A percentile compares a stretch with the other conserved stretches of the same genome.
phyloP scores from a whole-genome alignment of 345 rosid genomes.

The Citrus inodora region DNA sequence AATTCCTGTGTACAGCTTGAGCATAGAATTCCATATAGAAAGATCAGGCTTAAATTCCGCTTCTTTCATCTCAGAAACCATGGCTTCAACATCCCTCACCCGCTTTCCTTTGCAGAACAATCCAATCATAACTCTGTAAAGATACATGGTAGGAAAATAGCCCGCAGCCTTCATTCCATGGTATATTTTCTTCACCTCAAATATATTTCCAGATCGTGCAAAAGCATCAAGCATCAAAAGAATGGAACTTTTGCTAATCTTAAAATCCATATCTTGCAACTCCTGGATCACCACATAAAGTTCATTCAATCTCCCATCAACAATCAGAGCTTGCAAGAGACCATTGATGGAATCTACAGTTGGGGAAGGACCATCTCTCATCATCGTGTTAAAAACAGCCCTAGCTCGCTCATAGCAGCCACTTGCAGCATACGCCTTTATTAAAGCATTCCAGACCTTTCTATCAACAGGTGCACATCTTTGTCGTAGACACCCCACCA shows the following conservation, averaged over 20 bases:
- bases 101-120: slow-evolving; percentile 76
- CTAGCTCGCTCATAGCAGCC: slow-evolving; percentile 92
- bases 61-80: slow-evolving; percentile 91
- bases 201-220: slow-evolving; percentile 68
- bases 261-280: slow-evolving; percentile 93
- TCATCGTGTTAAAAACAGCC: slow-evolving; percentile 87
- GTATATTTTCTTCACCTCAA: slow-evolving; percentile 92
- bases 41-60: slow-evolving; percentile 82
- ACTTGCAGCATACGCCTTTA: slow-evolving; percentile 80
- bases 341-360: slow-evolving; percentile 85
- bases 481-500: slow-evolving; percentile 71
- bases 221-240: slow-evolving; percentile 89
- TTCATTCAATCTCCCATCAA: slow-evolving; percentile 75
- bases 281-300: slow-evolving; percentile 82
- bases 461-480: slow-evolving; percentile 49
- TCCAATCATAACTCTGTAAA: slow-evolving; percentile 74
- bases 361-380: slow-evolving; percentile 93
- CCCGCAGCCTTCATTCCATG: slow-evolving; percentile 96
- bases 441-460: slow-evolving; percentile 84
- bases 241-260: slow-evolving; percentile 89
- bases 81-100: slow-evolving; percentile 81
- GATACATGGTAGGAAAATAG: slow-evolving; percentile 89
- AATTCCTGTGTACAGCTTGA: slow-evolving; percentile 66
- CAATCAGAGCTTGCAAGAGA: slow-evolving; percentile 76
- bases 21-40: slow-evolving; percentile 84